phyloP scores from a whole-genome alignment of 2,329 filamentous ascomycete genomes.

The Coleophoma crateriformis region DNA sequence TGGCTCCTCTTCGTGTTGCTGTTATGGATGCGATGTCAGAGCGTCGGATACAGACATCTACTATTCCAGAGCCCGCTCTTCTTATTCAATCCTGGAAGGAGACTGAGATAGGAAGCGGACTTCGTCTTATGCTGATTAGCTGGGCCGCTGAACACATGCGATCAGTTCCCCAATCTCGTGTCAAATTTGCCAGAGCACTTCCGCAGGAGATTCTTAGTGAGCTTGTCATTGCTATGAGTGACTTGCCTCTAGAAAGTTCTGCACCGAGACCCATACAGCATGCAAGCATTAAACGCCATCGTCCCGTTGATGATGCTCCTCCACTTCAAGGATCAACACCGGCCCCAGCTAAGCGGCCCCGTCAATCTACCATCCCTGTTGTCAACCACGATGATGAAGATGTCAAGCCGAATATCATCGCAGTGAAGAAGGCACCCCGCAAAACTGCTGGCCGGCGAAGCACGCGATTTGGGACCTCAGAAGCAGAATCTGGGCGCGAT shows the following conservation, averaged over 20 bases:
- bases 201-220: constrained; percentile 59
- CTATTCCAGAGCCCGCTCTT: constrained; percentile 52
- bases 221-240: constrained; percentile 57
- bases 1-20: constrained; percentile 19
- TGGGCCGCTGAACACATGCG: constrained; percentile 62
- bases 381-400: constrained; percentile 14
- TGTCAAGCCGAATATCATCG: constrained; percentile 8
- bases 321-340: constrained; percentile 7
- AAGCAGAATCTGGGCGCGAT: constrained; percentile 33
- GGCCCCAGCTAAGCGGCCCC: constrained; percentile 10
- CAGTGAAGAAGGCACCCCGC: constrained; percentile 15
- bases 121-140: constrained; percentile 50
- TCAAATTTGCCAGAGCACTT: constrained; percentile 54
- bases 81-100: constrained; percentile 58
- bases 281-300: constrained; percentile 26
- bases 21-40: constrained; percentile 51
- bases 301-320: background rate
- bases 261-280: constrained; percentile 40
- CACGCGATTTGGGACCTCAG: background rate
- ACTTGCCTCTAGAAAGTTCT: constrained; percentile 43
- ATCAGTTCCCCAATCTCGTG: constrained; percentile 43
- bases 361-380: constrained; percentile 14
- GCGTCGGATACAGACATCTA: constrained; percentile 43
- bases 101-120: constrained; percentile 53
- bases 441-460: constrained; percentile 11